These are phyloP conservation scores for Polyporus arcularius DNA, from an alignment of 768 basidiomycete genomes.

Conservation along the genomic window DNA sequence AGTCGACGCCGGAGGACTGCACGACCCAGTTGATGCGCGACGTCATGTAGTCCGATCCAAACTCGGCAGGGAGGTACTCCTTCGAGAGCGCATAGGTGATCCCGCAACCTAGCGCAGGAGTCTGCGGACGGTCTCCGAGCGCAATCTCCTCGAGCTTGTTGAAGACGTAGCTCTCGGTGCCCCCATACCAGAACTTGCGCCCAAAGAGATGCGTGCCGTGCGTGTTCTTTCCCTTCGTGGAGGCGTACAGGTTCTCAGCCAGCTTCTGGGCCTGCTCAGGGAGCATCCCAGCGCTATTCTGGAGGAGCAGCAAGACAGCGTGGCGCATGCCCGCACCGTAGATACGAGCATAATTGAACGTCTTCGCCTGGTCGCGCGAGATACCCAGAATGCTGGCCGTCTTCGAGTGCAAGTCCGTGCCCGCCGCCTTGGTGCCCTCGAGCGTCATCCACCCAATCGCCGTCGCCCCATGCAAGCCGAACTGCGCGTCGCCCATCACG, in stretches of 20 bases:
- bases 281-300: conserved; percentile 79
- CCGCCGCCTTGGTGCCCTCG: conserved; percentile 92
- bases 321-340: conserved; percentile 99
- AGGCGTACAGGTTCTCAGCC: conserved; percentile 84
- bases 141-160: conserved; percentile 98
- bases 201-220: conserved; percentile 73
- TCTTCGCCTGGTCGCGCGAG: conserved; percentile 93
- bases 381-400: conserved; percentile 92
- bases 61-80: conserved; percentile 78
- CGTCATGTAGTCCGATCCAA: conserved; percentile 88
- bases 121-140: conserved; percentile 79
- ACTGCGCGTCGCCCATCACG: conserved; percentile 98
- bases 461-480: conserved; percentile 94
- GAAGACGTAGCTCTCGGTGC: conserved; percentile 94
- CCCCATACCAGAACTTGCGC: conserved; percentile 94
- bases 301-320: conserved; percentile 82
- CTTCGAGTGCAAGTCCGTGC: conserved; percentile 96
- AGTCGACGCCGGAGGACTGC: conserved; percentile 97
- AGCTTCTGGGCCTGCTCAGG: conserved; percentile 77
- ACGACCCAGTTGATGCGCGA: conserved; percentile 99
- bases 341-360: conserved; percentile 98
- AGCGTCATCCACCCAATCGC: conserved; percentile 99
- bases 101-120: conserved; percentile 92
- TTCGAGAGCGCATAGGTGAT: conserved; percentile 93
- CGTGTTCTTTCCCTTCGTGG: conserved; percentile 92